phyloP scores from a whole-genome alignment of 2,329 filamentous ascomycete species.

The Tolypocladium cylindrosporum region DNA sequence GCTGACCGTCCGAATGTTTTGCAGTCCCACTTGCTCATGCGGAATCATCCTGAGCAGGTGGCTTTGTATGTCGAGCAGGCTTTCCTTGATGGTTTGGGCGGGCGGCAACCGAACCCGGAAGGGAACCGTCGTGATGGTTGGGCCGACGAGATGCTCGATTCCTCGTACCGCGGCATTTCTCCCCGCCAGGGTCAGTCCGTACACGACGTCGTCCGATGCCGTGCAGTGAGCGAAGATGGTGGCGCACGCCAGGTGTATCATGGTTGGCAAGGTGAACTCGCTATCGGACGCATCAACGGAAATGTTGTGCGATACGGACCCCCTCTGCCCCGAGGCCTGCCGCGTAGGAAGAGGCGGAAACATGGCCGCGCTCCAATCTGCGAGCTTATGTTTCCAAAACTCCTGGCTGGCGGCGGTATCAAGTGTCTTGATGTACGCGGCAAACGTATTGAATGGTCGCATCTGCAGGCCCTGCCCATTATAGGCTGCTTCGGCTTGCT shows the following conservation, averaged over 20 bases:
- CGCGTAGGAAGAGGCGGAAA: background rate
- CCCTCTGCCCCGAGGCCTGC: background rate
- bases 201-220: constrained; percentile 2
- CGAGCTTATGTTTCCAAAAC: constrained; percentile 1
- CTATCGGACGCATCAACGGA: constrained; percentile 12
- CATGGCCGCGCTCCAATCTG: background rate
- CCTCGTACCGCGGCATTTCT: constrained; percentile 5
- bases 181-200: constrained; percentile 4
- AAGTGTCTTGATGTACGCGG: constrained; percentile 3
- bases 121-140: constrained; percentile 16
- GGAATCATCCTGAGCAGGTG: constrained; percentile 1
- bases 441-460: constrained; percentile 2
- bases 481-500: constrained; percentile 13
- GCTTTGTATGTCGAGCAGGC: constrained; percentile 1
- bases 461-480: background rate
- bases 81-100: background rate
- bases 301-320: background rate
- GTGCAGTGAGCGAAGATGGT: constrained; percentile 2
- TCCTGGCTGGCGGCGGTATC: background rate
- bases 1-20: background rate
- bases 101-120: constrained; percentile 2
- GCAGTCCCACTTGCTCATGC: background rate
- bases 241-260: constrained; percentile 5
- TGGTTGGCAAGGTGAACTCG: constrained; percentile 24
- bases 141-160: constrained; percentile 4